Evolutionary conservation across 208 protist species (phyloP).

Genomic region (Jaenimonas drosophilae): DNA sequence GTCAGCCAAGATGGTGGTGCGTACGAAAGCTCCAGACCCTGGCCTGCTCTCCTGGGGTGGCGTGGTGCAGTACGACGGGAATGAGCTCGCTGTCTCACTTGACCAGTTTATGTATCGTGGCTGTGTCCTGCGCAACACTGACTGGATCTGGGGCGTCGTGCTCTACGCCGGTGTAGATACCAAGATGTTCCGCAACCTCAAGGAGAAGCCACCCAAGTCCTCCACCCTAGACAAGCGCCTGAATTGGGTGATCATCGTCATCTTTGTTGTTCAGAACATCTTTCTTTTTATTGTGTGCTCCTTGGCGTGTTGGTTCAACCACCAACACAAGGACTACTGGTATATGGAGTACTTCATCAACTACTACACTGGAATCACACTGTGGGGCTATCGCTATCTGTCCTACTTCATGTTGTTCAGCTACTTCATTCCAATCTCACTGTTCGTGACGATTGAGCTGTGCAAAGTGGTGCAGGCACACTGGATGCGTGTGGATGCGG

Average conservation of each 20-base stretch:
- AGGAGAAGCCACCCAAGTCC: slow-evolving; percentile 75
- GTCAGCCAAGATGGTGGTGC: slow-evolving; percentile 15
- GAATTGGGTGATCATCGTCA: slow-evolving; percentile 69
- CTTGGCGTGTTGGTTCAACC: slow-evolving; percentile 55
- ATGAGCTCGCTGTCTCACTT: slow-evolving; percentile 45
- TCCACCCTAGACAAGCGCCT: slow-evolving; percentile 83
- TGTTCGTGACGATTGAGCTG: slow-evolving; percentile 89
- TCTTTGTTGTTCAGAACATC: slow-evolving; percentile 67
- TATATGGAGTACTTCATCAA: slow-evolving; percentile 60
- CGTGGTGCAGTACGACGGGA: slow-evolving; percentile 36
- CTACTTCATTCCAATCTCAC: slow-evolving; percentile 88
- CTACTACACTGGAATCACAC: slow-evolving; percentile 11
- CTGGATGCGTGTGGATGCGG: slow-evolving; percentile 77
- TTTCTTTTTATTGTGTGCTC: slow-evolving; percentile 59
- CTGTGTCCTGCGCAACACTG: slow-evolving; percentile 86
- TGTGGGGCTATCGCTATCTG: slow-evolving; percentile 72
- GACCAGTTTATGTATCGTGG: slow-evolving; percentile 88
- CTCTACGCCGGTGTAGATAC: slow-evolving; percentile 88
- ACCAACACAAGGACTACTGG: slow-evolving; percentile 31
- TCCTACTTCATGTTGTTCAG: slow-evolving; percentile 88
- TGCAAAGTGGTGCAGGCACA: slow-evolving; percentile 87
- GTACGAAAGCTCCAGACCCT: slow-evolving; percentile 57
- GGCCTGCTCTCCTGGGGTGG: slow-evolving; percentile 73
- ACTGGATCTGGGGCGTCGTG: slow-evolving; percentile 90
- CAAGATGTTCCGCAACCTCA: slow-evolving; percentile 89